Percentiles rank a stretch among this genome's conserved stretches.
These are phyloP conservation scores for Conticribra guillardii DNA, from an alignment of 108 stramenopile genomes.

Conservation along the genomic window DNA sequence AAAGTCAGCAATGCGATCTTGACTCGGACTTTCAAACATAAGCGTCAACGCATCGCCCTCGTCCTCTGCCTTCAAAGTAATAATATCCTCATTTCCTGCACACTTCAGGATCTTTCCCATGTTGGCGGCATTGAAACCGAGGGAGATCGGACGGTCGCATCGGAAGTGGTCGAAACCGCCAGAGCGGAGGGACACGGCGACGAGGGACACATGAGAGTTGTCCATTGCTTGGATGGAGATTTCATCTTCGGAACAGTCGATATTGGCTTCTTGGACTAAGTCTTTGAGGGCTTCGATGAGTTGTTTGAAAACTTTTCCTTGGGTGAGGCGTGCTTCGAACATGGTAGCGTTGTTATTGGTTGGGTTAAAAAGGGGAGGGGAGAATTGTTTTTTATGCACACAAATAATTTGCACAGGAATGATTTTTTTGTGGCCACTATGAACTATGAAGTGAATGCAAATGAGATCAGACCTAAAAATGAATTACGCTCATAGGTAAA, in stretches of 20 bases:
- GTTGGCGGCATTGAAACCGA: conserved; percentile 96
- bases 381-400: no score
- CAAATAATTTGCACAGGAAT: no score
- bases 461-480: no score
- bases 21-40: conserved; percentile 90
- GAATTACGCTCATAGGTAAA: no score
- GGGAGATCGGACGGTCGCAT: conserved; percentile 90
- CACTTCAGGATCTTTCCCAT: conserved; percentile 99
- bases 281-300: conserved; percentile 98
- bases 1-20: conserved; percentile 95
- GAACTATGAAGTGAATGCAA: no score
- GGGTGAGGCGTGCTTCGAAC: conserved; percentile 96
- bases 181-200: conserved; percentile 77
- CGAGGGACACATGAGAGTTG: conserved; percentile 97
- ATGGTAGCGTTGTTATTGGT: no score
- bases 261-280: conserved; percentile 96
- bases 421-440: no score
- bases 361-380: no score
- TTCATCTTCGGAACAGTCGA: conserved; percentile 87
- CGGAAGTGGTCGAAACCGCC: conserved; percentile 96
- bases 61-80: conserved; percentile 98
- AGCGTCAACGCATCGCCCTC: conserved; percentile 86
- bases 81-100: conserved; percentile 93
- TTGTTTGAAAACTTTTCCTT: conserved; percentile 94
- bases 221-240: conserved; percentile 99